Evolutionary conservation across 2,329 filamentous ascomycete species (phyloP).

Genomic region (Sphaerulina vaccinii): DNA sequence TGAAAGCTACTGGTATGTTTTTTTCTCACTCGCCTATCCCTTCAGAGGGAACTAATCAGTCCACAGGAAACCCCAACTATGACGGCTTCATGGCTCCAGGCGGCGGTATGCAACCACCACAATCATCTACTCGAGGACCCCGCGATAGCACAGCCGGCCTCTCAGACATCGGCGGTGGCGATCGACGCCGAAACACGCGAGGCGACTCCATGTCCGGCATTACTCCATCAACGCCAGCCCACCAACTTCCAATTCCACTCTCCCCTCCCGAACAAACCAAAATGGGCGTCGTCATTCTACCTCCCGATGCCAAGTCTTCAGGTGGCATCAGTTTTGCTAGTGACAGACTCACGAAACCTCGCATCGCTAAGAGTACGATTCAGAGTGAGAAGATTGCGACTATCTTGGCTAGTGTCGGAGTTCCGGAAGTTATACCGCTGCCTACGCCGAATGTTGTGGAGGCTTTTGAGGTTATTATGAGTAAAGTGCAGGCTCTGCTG

Average conservation of each 20-base stretch:
- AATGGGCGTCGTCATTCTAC: constrained; percentile 69
- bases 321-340: constrained; percentile 88
- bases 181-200: constrained; percentile 25
- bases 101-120: constrained; percentile 18
- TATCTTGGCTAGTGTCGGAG: constrained; percentile 68
- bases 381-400: constrained; percentile 74
- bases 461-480: constrained; percentile 68
- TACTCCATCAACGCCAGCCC: constrained; percentile 37
- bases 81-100: constrained; percentile 18
- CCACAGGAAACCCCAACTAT: constrained; percentile 26
- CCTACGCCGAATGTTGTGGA: constrained; percentile 70
- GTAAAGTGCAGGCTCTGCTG: constrained; percentile 65
- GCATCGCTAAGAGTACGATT: constrained; percentile 71
- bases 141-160: constrained; percentile 46
- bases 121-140: constrained; percentile 29
- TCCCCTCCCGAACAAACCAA: constrained; percentile 71
- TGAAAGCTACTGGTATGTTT: constrained; percentile 34
- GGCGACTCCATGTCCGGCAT: constrained; percentile 44
- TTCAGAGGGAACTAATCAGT: constrained; percentile 6
- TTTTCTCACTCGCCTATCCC: not conserved
- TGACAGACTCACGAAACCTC: constrained; percentile 74
- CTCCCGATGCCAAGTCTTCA: constrained; percentile 73
- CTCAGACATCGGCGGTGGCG: constrained; percentile 29
- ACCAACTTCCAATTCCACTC: constrained; percentile 53
- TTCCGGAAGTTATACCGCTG: constrained; percentile 69